A percentile compares a stretch with the other conserved stretches of the same genome.
Conservation (phyloP, 208 protist genomes). For the Leishmania tropica region DNA sequence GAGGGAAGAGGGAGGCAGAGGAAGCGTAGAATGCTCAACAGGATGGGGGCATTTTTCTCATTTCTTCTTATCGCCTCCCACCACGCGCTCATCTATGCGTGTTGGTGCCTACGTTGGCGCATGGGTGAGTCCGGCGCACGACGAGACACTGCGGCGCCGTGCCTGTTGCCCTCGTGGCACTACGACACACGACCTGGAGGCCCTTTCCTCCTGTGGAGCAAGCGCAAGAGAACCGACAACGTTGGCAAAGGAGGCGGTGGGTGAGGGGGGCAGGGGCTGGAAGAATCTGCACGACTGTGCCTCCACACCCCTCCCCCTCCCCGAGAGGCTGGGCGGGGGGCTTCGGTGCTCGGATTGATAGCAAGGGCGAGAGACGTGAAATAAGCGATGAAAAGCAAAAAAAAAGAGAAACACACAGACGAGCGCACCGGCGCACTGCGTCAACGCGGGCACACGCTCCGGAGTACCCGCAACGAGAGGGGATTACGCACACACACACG, state of each 20-base stretch:
- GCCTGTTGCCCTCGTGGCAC: not conserved
- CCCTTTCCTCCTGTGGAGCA: not conserved
- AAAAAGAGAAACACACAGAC: no score
- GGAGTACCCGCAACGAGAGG: no score
- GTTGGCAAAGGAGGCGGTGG: not conserved
- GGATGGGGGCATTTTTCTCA: not conserved
- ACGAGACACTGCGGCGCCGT: not conserved
- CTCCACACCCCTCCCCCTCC: no score
- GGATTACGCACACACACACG: no score
- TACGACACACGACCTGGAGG: not conserved
- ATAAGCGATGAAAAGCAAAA: no score
- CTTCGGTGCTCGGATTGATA: not conserved
- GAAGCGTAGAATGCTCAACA: not conserved
- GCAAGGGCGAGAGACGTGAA: no score
- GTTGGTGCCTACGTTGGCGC: not conserved
- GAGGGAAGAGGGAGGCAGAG: not conserved
- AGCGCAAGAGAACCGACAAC: no score
- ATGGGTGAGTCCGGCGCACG: not conserved
- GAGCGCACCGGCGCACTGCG: no score
- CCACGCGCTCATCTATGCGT: not conserved
- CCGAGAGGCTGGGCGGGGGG: not conserved
- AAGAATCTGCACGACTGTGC: no score
- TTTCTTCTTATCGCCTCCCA: not conserved
- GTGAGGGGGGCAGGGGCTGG: not conserved
- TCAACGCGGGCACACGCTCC: no score